Evolutionary conservation across 2,329 filamentous ascomycete genomes (phyloP).

Genomic region (Cercospora sesami): DNA sequence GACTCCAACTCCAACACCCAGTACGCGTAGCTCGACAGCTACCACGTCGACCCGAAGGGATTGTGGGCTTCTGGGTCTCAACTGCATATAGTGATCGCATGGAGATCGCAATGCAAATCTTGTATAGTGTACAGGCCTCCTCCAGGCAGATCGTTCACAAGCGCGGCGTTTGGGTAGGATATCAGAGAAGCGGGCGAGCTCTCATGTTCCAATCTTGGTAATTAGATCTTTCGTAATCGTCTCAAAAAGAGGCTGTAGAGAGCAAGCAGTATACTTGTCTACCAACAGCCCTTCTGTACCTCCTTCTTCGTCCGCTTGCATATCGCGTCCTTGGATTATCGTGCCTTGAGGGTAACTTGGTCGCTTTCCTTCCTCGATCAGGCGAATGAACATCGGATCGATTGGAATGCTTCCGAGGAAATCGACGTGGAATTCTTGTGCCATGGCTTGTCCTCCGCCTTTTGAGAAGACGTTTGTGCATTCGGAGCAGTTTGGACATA

Average conservation of each 20-base stretch:
- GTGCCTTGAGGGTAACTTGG: constrained; percentile 72
- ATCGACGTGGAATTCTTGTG: constrained; percentile 75
- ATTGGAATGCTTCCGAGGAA: constrained; percentile 89
- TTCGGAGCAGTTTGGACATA: constrained; percentile 74
- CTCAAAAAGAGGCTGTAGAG: constrained; percentile 67
- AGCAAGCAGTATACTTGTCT: constrained; percentile 72
- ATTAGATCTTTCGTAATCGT: constrained; percentile 52
- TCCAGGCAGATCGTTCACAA: not conserved
- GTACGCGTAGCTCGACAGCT: not conserved
- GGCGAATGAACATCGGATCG: constrained; percentile 83
- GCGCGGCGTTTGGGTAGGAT: not conserved
- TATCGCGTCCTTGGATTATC: constrained; percentile 57
- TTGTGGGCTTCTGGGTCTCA: constrained; percentile 7
- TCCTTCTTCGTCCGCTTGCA: constrained; percentile 29
- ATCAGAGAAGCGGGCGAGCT: not conserved
- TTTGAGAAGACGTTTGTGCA: constrained; percentile 93
- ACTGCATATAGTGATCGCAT: not conserved
- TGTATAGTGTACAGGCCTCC: constrained; percentile 6
- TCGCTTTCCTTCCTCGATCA: constrained; percentile 73
- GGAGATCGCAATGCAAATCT: not conserved
- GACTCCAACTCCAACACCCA: not conserved
- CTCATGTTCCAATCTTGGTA: constrained; percentile 28
- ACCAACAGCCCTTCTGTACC: constrained; percentile 54
- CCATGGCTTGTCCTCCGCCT: constrained; percentile 87
- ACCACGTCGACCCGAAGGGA: not conserved